A percentile compares a stretch with the other conserved stretches of the same genome.
phyloP scores from a whole-genome alignment of 2,329 filamentous ascomycete species.

The Colletotrichum phormii region DNA sequence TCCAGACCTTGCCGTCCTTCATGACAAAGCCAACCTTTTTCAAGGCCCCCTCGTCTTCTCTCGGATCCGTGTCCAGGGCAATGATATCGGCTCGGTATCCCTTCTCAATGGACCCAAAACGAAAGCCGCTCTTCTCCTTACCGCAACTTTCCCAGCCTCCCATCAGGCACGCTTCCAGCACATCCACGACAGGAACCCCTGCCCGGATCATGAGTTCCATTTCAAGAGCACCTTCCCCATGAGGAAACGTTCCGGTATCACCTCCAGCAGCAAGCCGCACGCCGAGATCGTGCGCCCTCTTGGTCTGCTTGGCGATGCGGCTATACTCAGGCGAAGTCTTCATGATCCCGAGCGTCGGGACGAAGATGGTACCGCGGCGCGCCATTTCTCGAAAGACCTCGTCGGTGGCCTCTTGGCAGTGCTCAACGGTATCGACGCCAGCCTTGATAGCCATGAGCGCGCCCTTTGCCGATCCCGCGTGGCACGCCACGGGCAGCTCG shows the following conservation, averaged over 20 bases:
- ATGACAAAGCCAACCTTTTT: slow-evolving; percentile 65
- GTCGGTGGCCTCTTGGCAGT: slow-evolving; percentile 51
- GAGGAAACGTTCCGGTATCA: slow-evolving; percentile 64
- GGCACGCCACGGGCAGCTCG: slow-evolving; percentile 55
- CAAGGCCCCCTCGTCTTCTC: slow-evolving; percentile 52
- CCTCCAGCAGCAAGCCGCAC: slow-evolving; percentile 64
- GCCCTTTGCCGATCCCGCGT: slow-evolving; percentile 54
- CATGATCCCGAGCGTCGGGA: slow-evolving; percentile 62
- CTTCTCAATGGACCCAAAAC: slow-evolving; percentile 63
- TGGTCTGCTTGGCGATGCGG: slow-evolving; percentile 50
- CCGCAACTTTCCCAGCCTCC: slow-evolving; percentile 68
- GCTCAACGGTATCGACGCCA: slow-evolving; percentile 61
- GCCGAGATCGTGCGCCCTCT: slow-evolving; percentile 57
- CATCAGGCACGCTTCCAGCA: slow-evolving; percentile 61
- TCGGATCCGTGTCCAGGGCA: slow-evolving; percentile 58
- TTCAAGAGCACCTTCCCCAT: slow-evolving; percentile 64
- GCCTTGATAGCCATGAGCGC: slow-evolving; percentile 59
- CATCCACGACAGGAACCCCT: slow-evolving; percentile 61
- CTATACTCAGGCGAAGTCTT: slow-evolving; percentile 11
- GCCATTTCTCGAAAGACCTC: slow-evolving; percentile 58
- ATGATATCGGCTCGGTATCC: slow-evolving; percentile 64
- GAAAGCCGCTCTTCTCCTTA: slow-evolving; percentile 59
- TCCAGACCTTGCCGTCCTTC: slow-evolving; percentile 67
- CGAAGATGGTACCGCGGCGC: slow-evolving; percentile 58
- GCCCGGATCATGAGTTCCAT: slow-evolving; percentile 65